Evolutionary conservation across 345 rosid species (phyloP), one percentile per base, ranked within the genome.

Genomic region (Bretschneidera sinensis): DNA sequence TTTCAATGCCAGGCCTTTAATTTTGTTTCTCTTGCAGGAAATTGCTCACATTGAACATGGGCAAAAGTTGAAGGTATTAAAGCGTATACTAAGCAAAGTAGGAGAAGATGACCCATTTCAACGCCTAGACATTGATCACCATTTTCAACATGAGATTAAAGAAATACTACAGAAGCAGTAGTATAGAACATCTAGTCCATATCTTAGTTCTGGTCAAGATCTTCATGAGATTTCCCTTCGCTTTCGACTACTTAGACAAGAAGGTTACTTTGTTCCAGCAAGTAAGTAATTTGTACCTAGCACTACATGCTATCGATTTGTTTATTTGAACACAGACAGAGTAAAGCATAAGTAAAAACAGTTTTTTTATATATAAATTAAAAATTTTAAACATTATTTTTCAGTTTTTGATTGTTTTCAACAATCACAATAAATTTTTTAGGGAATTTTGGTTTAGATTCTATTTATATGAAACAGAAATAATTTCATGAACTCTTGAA

Each of bases 201-300:
- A 57, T 20, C 10, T 24, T 18, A 43, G 16, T 33, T 13, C 13
- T 43, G 51, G 51, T 9, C 8, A 54, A 10, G 62, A 61, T 63
- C 81, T 80, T 21, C 59, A 56, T 35, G 70, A 65, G 64, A 61
- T 59, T 21, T 64, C 81, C 0, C 78, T 77, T 57, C 54, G 78
- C 45, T 80, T 80, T 65, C 60, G 78, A 19, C 48, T 80, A 33
- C 69, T 77, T 1, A 73, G 82, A 33, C 82, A 80, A 61, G 68
- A 60, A 59, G 82, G 80, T 64, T 56, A 69, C 69, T 24, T 43
- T 31, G 74, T 72, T 9, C 72, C 74, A 45, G 72, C 73, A 59
- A 61, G 69, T 70, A 45, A 0, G 68, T 1, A 17, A 52, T 51
- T 20, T 5, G 50, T 1, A 54, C 9, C 56, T 18, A n/a, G n/a